Conservation (phyloP, 306 rosid species). For the Purshia tridentata region DNA sequence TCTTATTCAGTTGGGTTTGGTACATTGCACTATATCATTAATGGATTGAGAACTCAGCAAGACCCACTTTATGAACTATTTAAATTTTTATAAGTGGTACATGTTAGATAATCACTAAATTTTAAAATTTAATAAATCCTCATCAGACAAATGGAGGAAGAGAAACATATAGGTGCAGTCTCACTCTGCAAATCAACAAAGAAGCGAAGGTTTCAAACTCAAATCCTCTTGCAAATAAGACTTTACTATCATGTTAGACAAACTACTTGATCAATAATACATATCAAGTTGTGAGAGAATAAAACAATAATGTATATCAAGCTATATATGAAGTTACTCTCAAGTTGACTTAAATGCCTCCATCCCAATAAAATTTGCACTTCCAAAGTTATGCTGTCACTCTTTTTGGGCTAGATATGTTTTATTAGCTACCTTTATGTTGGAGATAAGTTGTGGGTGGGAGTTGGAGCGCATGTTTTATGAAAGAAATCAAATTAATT, state of each 20-base stretch:
- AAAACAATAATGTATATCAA: too few species aligned
- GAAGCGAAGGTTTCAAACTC: too few species aligned
- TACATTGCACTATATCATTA: slow-evolving; percentile 36
- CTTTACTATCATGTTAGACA: too few species aligned
- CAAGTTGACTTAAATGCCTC: slow-evolving; percentile 26
- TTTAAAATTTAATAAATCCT: too few species aligned
- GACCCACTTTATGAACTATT: background rate
- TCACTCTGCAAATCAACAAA: too few species aligned
- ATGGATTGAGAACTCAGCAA: slow-evolving; percentile 13
- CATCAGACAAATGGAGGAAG: too few species aligned
- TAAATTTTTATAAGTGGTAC: too few species aligned
- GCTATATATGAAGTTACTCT: background rate
- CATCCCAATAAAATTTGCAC: slow-evolving; percentile 12
- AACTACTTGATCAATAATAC: too few species aligned
- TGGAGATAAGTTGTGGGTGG: slow-evolving; percentile 32
- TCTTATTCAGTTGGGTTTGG: slow-evolving; percentile 44
- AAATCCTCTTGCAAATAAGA: too few species aligned
- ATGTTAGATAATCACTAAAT: too few species aligned
- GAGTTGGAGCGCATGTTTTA: slow-evolving; percentile 36
- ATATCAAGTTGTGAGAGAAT: too few species aligned
- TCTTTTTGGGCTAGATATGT: background rate
- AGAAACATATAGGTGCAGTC: too few species aligned
- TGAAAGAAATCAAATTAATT: slow-evolving; percentile 20
- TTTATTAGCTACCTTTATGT: background rate
- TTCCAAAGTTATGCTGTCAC: background rate